phyloP scores from a whole-genome alignment of 495 filamentous ascomycete genomes.

The Aspergillus baeticus region DNA sequence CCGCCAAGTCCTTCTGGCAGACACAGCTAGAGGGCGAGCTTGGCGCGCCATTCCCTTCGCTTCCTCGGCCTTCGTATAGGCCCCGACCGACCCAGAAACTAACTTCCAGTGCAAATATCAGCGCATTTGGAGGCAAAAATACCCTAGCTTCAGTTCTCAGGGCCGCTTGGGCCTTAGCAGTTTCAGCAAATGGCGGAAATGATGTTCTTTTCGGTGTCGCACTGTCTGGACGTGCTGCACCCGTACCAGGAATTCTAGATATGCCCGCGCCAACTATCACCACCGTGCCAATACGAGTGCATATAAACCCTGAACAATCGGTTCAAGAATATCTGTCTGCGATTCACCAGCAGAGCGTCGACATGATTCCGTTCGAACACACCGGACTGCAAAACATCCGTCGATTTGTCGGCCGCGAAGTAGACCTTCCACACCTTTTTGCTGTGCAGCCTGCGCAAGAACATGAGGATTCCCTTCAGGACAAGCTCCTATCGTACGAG shows the following conservation, averaged over 20 bases:
- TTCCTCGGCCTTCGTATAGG: neutral
- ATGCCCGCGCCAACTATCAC: conserved; percentile 44
- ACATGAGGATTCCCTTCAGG: neutral
- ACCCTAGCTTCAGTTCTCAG: conserved; percentile 46
- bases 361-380: conserved; percentile 17
- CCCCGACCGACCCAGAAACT: conserved; percentile 3
- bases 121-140: neutral
- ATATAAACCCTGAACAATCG: conserved; percentile 24
- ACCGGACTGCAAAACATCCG: conserved; percentile 13
- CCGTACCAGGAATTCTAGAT: conserved; percentile 36
- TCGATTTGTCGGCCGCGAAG: neutral
- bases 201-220: conserved; percentile 44
- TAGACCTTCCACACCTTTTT: conserved; percentile 8
- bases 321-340: conserved; percentile 29
- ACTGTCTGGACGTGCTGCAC: conserved; percentile 36
- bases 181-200: conserved; percentile 29
- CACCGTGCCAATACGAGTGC: conserved; percentile 32
- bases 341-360: conserved; percentile 33
- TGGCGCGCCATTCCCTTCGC: conserved; percentile 1
- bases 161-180: conserved; percentile 40
- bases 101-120: neutral
- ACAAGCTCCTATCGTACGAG: neutral
- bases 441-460: conserved; percentile 6
- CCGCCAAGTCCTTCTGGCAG: conserved; percentile 8
- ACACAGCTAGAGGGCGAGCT: conserved; percentile 5